These are phyloP conservation scores for Theileria luwenshuni DNA, from an alignment of 169 alveolate species.

Conservation along the genomic window DNA sequence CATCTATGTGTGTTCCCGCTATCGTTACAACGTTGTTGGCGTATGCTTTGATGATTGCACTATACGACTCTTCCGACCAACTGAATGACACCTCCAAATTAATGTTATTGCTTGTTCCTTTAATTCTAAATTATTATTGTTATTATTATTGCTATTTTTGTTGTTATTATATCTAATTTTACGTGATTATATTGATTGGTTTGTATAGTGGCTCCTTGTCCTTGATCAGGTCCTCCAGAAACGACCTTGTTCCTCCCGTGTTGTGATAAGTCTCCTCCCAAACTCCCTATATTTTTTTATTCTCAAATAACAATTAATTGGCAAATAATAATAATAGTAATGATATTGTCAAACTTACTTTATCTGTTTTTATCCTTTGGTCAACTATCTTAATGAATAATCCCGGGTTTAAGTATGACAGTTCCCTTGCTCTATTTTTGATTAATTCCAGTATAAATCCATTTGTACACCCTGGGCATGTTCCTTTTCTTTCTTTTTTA, in stretches of 20 bases:
- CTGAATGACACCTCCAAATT: constrained; percentile 59
- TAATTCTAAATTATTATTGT: constrained; percentile 18
- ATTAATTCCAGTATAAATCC: constrained; percentile 51
- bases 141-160: neutral
- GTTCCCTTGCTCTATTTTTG: constrained; percentile 49
- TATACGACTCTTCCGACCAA: constrained; percentile 69
- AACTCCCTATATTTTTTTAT: neutral
- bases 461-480: constrained; percentile 43
- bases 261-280: constrained; percentile 55
- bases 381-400: constrained; percentile 44
- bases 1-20: constrained; percentile 85
- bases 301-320: neutral
- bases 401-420: constrained; percentile 66
- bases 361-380: constrained; percentile 41
- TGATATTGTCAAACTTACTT: constrained; percentile 17
- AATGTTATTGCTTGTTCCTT: constrained; percentile 41
- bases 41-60: constrained; percentile 71
- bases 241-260: constrained; percentile 61
- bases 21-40: constrained; percentile 80
- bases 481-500: neutral
- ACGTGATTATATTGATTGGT: constrained; percentile 45
- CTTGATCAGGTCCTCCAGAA: constrained; percentile 60
- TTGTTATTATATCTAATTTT: neutral
- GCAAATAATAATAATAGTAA: neutral
- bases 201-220: constrained; percentile 62